These are phyloP conservation scores for Nitzschia putrida DNA, from an alignment of 108 stramenopile species.

Conservation along the genomic window DNA sequence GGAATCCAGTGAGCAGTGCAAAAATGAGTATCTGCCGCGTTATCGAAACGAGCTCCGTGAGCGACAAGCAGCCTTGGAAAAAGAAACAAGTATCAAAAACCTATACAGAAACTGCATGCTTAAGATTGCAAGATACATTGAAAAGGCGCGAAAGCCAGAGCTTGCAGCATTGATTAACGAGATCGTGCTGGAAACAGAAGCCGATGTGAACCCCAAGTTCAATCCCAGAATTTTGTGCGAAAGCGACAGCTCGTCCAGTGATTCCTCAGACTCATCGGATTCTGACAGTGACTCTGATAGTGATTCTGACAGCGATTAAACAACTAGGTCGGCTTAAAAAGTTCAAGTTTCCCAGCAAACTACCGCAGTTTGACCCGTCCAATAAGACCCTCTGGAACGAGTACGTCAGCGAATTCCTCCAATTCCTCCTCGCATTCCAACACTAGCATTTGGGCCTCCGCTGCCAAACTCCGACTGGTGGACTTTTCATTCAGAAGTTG, in stretches of 20 bases:
- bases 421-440: slow-evolving; percentile 2
- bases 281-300: slow-evolving; percentile 17
- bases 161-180: slow-evolving; percentile 16
- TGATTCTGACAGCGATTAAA: slow-evolving; percentile 4
- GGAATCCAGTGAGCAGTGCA: slow-evolving; percentile 19
- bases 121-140: slow-evolving; percentile 17
- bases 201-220: slow-evolving; percentile 32
- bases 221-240: slow-evolving; percentile 23
- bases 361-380: no score
- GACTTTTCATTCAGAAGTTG: background rate
- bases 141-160: slow-evolving; percentile 1
- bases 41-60: slow-evolving; percentile 32
- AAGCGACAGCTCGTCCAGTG: slow-evolving; percentile 11
- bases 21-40: slow-evolving; percentile 28
- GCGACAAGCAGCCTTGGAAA: slow-evolving; percentile 12
- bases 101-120: slow-evolving; percentile 23
- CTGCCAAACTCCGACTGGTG: background rate
- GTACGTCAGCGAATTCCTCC: background rate
- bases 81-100: slow-evolving; percentile 24
- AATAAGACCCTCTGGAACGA: background rate
- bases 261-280: slow-evolving; percentile 3
- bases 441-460: slow-evolving; percentile 5
- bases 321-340: background rate
- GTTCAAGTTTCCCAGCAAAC: no score
- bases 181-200: slow-evolving; percentile 27